Base-by-base conservation (phyloP, 441 rosid species). In the Brassica hybrid region DNA sequence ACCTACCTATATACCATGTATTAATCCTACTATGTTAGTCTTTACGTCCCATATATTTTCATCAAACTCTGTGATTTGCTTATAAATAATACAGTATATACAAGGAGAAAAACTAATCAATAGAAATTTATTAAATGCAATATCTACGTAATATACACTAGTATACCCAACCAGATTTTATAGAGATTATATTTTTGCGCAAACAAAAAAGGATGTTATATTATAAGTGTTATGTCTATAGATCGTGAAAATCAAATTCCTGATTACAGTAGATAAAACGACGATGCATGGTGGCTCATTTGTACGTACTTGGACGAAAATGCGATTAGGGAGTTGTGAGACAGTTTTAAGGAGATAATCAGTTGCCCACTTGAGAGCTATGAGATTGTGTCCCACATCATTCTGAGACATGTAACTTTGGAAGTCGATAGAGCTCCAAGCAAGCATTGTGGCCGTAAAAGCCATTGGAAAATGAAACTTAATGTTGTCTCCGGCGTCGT, bases 401-500 rank as follows among this genome's bases (percentile, higher is more conserved):
- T 21, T 19, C 0, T 81, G 79, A 41, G 96, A 93, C 98, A 95
- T 93, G 48, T 76, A 64, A 12, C 82, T 81, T 0, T 93, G 91
- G 65, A 91, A 95, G 76, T 95, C 99, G 6, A 91, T 74, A 8
- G 89, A 84, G 72, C 96, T 91, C 98, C 97, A 95, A 2, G 99
- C 82, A 76, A 94, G 81, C 89, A 93, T 83, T 8, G 98, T 91
- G 18, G 96, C 80, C 12, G 94, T 87, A 78, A 93, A 95, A 16
- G 98, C 94, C 97, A 95, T 89, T 0, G 99, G 98, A 75, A 93
- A 95, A 25, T 87, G 88, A 76, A 91, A 95, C 85, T 95, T 93
- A 41, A 95, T 83, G 79, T 95, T 90, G 73, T 95, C 99, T 4
- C 97, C 98, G 7, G 99, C 98, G 63, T 95, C 97, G 67, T 95